Conservation (phyloP, 441 rosid species). For the Erodium texanum region DNA sequence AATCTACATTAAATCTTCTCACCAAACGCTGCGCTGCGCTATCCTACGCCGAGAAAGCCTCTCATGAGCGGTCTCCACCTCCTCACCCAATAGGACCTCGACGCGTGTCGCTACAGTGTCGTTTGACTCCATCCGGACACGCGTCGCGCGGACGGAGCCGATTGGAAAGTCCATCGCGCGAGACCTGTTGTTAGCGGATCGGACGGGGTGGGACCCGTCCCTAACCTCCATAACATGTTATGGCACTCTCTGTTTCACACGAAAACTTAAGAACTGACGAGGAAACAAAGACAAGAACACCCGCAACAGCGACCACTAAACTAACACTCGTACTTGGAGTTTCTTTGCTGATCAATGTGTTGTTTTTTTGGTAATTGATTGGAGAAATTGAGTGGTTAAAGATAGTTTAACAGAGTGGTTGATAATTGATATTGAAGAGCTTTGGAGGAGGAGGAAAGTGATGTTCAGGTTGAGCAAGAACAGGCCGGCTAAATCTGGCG, state of each 20-base stretch:
- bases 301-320: neutral
- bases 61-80: too few species aligned
- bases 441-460: neutral
- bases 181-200: neutral
- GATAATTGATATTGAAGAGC: neutral
- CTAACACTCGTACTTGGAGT: too few species aligned
- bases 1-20: neutral
- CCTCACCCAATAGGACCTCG: neutral
- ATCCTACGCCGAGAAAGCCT: neutral
- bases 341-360: neutral
- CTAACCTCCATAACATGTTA: neutral
- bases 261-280: neutral
- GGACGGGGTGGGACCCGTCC: neutral
- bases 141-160: neutral
- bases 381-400: neutral
- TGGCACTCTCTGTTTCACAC: too few species aligned
- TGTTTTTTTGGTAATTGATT: neutral
- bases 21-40: neutral
- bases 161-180: too few species aligned
- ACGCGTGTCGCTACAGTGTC: neutral
- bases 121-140: neutral
- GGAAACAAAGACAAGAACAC: neutral
- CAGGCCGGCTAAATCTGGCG: conserved; percentile 5
- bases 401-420: too few species aligned
- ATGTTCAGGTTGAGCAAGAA: conserved; percentile 44